Conservation (phyloP, 2,329 filamentous ascomycete genomes). For the Didymella segeticola region DNA sequence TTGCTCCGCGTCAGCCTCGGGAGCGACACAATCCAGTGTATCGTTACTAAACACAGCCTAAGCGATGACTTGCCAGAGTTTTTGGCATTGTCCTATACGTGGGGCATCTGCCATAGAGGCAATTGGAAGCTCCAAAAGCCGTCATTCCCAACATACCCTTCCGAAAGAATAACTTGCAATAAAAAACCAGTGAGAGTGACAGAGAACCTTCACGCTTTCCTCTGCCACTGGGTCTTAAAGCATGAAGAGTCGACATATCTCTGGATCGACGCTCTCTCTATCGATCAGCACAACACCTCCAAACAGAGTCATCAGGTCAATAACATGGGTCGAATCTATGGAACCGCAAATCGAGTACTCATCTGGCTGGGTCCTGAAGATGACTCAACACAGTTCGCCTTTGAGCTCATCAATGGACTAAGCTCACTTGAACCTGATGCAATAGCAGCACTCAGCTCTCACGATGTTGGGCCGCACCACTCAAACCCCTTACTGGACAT, state of each 20-base stretch:
- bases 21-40: conserved; percentile 7
- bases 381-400: conserved; percentile 10
- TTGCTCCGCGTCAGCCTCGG: conserved; percentile 10
- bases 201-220: conserved; percentile 27
- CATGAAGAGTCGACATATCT: background rate
- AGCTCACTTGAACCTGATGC: background rate
- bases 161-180: conserved; percentile 19
- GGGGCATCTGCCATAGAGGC: conserved; percentile 16
- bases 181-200: background rate
- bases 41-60: conserved; percentile 10
- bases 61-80: conserved; percentile 10
- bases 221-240: conserved; percentile 1
- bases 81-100: conserved; percentile 28
- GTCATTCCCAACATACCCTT: background rate
- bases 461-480: background rate
- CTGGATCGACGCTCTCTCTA: conserved; percentile 27
- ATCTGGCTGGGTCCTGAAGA: conserved; percentile 25
- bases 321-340: conserved; percentile 22
- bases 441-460: conserved; percentile 2
- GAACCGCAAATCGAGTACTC: conserved; percentile 8
- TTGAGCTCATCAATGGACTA: conserved; percentile 11
- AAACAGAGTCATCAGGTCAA: conserved; percentile 19
- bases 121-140: background rate
- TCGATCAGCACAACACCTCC: conserved; percentile 16
- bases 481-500: conserved; percentile 1